Conservation (phyloP, 805 yeast genomes). For the Barnettozyma pratensis region DNA sequence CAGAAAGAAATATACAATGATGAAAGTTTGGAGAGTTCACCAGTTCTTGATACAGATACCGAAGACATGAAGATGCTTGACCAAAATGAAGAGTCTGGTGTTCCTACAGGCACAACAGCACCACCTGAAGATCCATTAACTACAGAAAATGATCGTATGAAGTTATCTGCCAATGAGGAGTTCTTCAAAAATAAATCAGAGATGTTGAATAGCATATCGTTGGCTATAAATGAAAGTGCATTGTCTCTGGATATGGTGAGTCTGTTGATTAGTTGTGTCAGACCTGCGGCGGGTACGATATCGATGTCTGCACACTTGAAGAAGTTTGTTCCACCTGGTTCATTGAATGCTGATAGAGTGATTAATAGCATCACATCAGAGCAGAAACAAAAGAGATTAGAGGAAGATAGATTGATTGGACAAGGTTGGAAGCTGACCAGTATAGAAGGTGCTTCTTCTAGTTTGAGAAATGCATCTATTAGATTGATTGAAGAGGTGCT, state of each 20-base stretch:
- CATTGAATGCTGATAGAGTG: conserved; percentile 48
- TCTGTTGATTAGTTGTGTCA: conserved; percentile 66
- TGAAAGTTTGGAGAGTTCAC: conserved; percentile 7
- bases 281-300: conserved; percentile 81
- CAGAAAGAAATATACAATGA: conserved; percentile 36
- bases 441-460: conserved; percentile 46
- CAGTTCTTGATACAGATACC: background rate
- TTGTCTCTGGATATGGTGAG: conserved; percentile 85
- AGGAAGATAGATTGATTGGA: conserved; percentile 25
- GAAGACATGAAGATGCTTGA: background rate
- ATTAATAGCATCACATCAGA: conserved; percentile 14
- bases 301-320: conserved; percentile 85
- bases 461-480: conserved; percentile 45
- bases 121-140: background rate
- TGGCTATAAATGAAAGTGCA: conserved; percentile 86
- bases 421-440: conserved; percentile 84
- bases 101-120: background rate
- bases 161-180: conserved; percentile 24
- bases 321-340: conserved; percentile 69
- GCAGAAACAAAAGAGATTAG: conserved; percentile 20
- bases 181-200: conserved; percentile 49
- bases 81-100: background rate
- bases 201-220: conserved; percentile 45
- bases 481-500: conserved; percentile 48
- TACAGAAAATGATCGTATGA: conserved; percentile 6